Evolutionary conservation across 192 early-diverging fungal species (phyloP), one percentile per base, ranked within the genome.

Genomic region (Lunasporangiospora selenospora): DNA sequence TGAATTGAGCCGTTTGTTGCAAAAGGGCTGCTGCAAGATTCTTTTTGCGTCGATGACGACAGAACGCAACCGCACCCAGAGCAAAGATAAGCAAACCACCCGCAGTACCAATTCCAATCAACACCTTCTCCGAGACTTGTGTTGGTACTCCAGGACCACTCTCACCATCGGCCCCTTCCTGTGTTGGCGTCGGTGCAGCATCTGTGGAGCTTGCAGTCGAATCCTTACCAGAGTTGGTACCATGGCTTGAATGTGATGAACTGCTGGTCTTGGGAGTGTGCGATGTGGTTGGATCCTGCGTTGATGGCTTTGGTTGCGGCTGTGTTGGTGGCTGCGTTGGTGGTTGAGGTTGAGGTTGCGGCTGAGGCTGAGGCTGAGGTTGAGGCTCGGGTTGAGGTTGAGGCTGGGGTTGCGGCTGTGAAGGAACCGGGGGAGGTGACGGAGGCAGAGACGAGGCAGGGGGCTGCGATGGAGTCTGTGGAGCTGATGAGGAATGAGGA

Each of bases 1-100:
- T 81, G 64, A 75, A 79, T 47, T 53, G 79, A 26, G 53, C 49
- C 1, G 60, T 76, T 42, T 60, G 79, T 43, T 70, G 36, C 49
- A 54, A 53, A 36, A 63, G 48, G 29, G 41, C 71, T 38, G 32
- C 27, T 23, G 61, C 65, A 33, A 64, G 53, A 47, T 56, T 65
- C 62, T 69, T 81, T 60, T 62, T 67, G 42, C 54, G 77, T 31
- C 57, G 63, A 30, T 60, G 51, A 48, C 55, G 69, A 23, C 60
- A 56, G 55, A 69, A 59, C 1, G 76, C 69, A 10, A 81, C 16
- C 12, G 56, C 32, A 13, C 69, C 60, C 16, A 53, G 58, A 4
- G 54, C 60, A 60, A 77, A 49, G 11, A 77, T 37, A 7, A 77
- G 4, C 0, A 75, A 8, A 11, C 76, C 69, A 45, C 69, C 55